Conservation (phyloP, 768 basidiomycete genomes). For the Rossbeevera mucosa region DNA sequence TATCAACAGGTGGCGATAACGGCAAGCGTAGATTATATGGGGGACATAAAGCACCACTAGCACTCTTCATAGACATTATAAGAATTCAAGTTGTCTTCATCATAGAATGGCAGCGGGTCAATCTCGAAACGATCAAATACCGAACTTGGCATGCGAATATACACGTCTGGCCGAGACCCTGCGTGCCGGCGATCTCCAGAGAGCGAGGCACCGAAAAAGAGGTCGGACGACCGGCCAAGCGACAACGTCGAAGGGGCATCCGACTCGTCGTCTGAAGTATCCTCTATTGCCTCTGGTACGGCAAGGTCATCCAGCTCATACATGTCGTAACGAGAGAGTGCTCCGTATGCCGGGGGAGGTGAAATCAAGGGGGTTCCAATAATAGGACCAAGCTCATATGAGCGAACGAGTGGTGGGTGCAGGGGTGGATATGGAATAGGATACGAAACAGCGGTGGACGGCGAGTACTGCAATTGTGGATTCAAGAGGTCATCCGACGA, state of each 20-base stretch:
- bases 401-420: slow-evolving; percentile 52
- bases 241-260: slow-evolving; percentile 64
- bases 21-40: slow-evolving; percentile 25
- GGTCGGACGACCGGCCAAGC: slow-evolving; percentile 52
- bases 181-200: slow-evolving; percentile 47
- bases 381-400: slow-evolving; percentile 46
- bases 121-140: slow-evolving; percentile 64
- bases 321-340: slow-evolving; percentile 58
- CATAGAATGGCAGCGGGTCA: slow-evolving; percentile 68
- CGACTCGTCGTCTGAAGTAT: slow-evolving; percentile 82
- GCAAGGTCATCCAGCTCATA: slow-evolving; percentile 66
- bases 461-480: slow-evolving; percentile 46
- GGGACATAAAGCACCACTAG: slow-evolving; percentile 37
- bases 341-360: slow-evolving; percentile 37
- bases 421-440: slow-evolving; percentile 65
- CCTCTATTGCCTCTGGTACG: slow-evolving; percentile 79
- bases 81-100: slow-evolving; percentile 42
- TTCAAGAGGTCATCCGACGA: slow-evolving; percentile 70
- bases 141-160: slow-evolving; percentile 53
- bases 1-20: slow-evolving; percentile 22
- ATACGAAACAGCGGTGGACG: slow-evolving; percentile 49
- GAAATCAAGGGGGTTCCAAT: slow-evolving; percentile 42
- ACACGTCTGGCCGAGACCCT: slow-evolving; percentile 53
- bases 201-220: slow-evolving; percentile 48
- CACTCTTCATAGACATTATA: slow-evolving; percentile 62